Evolutionary conservation across 2,329 filamentous ascomycete genomes (phyloP), one percentile per base, ranked within the genome.

Genomic region (Alternaria incomplexa): DNA sequence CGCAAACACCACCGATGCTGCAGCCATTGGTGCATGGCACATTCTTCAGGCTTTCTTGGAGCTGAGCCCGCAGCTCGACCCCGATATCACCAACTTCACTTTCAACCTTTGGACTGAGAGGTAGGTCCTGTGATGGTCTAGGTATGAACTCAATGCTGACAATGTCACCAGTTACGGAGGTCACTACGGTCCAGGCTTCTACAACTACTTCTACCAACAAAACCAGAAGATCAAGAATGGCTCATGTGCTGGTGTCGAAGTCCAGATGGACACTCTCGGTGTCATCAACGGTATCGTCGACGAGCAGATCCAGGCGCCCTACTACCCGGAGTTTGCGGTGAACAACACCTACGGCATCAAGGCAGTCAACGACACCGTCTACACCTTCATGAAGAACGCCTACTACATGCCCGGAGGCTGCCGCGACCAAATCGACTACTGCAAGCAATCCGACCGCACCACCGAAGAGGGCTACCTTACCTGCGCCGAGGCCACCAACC

Each of bases 251-350:
- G 86, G 86, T 15, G 81, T 85, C 4, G 76, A 82, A 46, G 81
- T 88, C 4, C 79, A 83, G 28, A 86, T 87, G 59, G 84, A 87
- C 61, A 85, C 85, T 0, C 72, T 88, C 4, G 84, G 85, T 0
- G 83, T 88, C 58, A 83, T 86, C 44, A 87, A 87, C 63, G 86
- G 85, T 11, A 83, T 87, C 54, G 81, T 87, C 64, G 84, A 86
- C 40, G 81, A 83, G 81, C 77, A 82, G 9, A 79, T 83, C 10
- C 83, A 86, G 70, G 77, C 78, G 2, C 81, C 82, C 0, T 81
- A 80, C 30, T 85, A 84, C 65, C 81, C 83, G 2, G 75, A 83
- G 4, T 84, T 86, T 52, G 84, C 85, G 2, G 83, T 83, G 65
- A 85, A 87, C 72, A 87, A 87, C 65, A 85, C 85, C 13, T 88